A percentile compares a stretch with the other conserved stretches of the same genome.
phyloP scores from a whole-genome alignment of 169 alveolate genomes.

The Plasmodium relictum region DNA sequence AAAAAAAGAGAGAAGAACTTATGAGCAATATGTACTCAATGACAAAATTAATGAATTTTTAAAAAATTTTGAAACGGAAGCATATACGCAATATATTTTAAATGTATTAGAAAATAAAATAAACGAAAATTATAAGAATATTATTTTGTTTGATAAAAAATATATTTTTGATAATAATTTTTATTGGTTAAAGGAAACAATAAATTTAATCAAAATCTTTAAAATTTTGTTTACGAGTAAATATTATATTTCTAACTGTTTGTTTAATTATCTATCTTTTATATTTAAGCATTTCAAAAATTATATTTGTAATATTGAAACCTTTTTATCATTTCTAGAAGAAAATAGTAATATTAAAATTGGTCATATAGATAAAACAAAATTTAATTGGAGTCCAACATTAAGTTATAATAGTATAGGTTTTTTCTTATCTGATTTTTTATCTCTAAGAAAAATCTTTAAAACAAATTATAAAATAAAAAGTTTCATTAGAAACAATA shows the following conservation, averaged over 20 bases:
- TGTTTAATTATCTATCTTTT: conserved; percentile 60
- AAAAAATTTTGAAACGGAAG: conserved; percentile 74
- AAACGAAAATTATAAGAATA: conserved; percentile 49
- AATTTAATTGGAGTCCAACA: conserved; percentile 69
- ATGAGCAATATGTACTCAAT: conserved; percentile 60
- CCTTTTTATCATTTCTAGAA: conserved; percentile 49
- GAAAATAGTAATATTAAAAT: conserved; percentile 15
- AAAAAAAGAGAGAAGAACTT: conserved; percentile 41
- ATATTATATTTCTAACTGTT: conserved; percentile 47
- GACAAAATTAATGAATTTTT: conserved; percentile 37
- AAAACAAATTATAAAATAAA: conserved; percentile 38
- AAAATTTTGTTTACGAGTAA: conserved; percentile 63
- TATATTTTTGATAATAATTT: conserved; percentile 69
- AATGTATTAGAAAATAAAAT: conserved; percentile 73
- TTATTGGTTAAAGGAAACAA: conserved; percentile 75
- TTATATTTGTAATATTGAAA: conserved; percentile 56
- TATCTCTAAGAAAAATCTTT: conserved; percentile 39
- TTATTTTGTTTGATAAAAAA: conserved; percentile 71
- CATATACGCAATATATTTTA: conserved; percentile 58
- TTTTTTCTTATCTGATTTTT: conserved; percentile 66
- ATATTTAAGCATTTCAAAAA: conserved; percentile 70
- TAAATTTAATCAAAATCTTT: conserved; percentile 74
- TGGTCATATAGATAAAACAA: not conserved
- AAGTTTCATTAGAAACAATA: conserved; percentile 7
- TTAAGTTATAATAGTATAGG: conserved; percentile 73